Percentiles rank a stretch among this genome's conserved stretches.
Evolutionary conservation across 208 protist species (phyloP).

Genomic region (Herpetomonas tarakana): DNA sequence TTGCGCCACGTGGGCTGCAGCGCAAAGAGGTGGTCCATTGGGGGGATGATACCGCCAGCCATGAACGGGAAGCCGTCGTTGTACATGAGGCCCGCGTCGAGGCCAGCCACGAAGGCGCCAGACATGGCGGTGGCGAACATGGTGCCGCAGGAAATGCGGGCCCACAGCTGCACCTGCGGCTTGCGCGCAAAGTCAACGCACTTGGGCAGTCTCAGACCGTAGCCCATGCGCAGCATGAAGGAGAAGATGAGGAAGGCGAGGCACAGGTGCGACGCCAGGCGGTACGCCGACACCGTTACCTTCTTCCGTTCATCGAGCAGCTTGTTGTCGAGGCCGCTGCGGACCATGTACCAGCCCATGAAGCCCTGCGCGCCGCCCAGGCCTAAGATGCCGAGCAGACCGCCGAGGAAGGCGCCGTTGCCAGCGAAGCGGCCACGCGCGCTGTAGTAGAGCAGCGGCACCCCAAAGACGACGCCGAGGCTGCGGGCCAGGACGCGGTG

Average conservation of each 20-base stretch:
- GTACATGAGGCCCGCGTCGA: constrained; percentile 89
- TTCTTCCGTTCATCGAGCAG: constrained; percentile 71
- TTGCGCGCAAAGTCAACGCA: constrained; percentile 36
- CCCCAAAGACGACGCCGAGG: constrained; percentile 87
- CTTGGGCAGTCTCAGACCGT: constrained; percentile 51
- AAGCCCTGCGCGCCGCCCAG: constrained; percentile 87
- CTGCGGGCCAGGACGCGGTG: constrained; percentile 93
- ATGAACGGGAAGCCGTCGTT: constrained; percentile 90
- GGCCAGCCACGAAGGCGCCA: constrained; percentile 88
- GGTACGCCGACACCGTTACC: constrained; percentile 83
- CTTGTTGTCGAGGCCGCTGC: constrained; percentile 91
- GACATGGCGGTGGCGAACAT: constrained; percentile 84
- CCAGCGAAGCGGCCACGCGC: constrained; percentile 54
- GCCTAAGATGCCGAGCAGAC: constrained; percentile 50
- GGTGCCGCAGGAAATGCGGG: constrained; percentile 47
- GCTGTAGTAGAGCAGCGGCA: constrained; percentile 90
- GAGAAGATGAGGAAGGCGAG: constrained; percentile 94
- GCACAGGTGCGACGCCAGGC: constrained; percentile 93
- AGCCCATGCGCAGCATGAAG: constrained; percentile 78
- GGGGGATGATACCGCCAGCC: constrained; percentile 77
- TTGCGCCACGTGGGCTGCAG: constrained; percentile 78
- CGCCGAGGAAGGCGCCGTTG: constrained; percentile 37
- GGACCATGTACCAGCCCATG: constrained; percentile 98
- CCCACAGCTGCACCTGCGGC: constrained; percentile 40
- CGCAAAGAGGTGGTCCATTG: constrained; percentile 57